These are phyloP conservation scores for Encephalitozoon romaleae DNA, from an alignment of 371 early-diverging fungal genomes.

Conservation along the genomic window DNA sequence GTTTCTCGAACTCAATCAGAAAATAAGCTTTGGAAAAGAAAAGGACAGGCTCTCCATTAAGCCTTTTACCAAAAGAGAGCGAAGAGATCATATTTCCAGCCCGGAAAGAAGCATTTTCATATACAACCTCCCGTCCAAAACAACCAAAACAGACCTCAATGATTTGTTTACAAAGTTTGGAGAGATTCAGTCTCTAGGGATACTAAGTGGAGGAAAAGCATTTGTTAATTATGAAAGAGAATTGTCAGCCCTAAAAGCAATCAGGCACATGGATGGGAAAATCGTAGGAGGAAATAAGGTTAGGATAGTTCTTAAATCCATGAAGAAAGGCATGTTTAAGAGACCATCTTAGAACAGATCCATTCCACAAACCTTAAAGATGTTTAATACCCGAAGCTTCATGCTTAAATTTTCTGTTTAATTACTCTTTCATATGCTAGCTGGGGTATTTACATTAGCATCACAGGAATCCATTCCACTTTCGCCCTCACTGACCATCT, in stretches of 20 bases:
- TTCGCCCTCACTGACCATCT: background rate
- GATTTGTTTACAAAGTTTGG: conserved; percentile 33
- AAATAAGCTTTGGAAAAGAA: background rate
- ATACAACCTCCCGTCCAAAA: conserved; percentile 13
- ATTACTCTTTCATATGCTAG: background rate
- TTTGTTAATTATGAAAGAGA: conserved; percentile 36
- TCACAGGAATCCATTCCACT: background rate
- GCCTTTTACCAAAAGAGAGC: background rate
- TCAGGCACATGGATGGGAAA: conserved; percentile 25
- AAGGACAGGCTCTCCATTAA: background rate
- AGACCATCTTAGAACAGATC: background rate
- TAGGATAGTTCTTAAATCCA: conserved; percentile 16
- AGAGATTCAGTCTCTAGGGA: background rate
- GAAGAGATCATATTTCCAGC: background rate
- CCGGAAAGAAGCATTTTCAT: conserved; percentile 19
- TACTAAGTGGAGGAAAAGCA: conserved; percentile 15
- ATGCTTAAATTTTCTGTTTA: background rate
- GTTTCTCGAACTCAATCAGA: conserved; percentile 10
- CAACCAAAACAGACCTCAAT: conserved; percentile 18
- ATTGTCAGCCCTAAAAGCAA: conserved; percentile 29
- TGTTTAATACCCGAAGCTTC: background rate
- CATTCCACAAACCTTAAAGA: background rate
- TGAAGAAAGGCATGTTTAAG: background rate
- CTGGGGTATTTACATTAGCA: background rate
- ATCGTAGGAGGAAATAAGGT: conserved; percentile 21